A percentile compares a stretch with the other conserved stretches of the same genome.
phyloP scores from a whole-genome alignment of 225 moss, liverwort and hornwort genomes.

The Pleurozium schreberi region DNA sequence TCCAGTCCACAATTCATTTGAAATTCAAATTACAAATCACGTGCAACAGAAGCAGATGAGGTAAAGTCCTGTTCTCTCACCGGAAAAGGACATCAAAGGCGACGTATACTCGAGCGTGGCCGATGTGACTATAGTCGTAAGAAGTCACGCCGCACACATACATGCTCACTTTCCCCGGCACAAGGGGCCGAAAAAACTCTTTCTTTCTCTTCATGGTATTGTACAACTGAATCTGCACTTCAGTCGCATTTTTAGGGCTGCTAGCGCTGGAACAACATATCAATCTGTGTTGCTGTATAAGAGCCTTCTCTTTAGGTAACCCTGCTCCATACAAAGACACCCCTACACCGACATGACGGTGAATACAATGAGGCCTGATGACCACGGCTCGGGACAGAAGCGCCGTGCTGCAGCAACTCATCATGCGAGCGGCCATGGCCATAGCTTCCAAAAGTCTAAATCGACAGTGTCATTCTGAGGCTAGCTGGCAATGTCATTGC shows the following conservation, averaged over 20 bases:
- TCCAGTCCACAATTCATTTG: neutral
- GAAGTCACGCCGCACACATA: slow-evolving; percentile 97
- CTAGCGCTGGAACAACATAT: neutral
- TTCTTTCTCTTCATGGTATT: slow-evolving; percentile 92
- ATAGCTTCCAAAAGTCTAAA: neutral
- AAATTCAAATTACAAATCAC: neutral
- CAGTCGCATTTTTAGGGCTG: neutral
- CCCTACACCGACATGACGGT: neutral
- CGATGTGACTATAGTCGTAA: slow-evolving; percentile 95
- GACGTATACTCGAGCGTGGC: slow-evolving; percentile 95
- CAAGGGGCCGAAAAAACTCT: slow-evolving; percentile 60
- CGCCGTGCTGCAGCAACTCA: slow-evolving; percentile 17
- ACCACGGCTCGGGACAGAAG: neutral
- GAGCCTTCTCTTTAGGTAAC: neutral
- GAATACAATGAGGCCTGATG: neutral
- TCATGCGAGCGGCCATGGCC: slow-evolving; percentile 24
- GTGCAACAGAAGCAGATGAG: neutral
- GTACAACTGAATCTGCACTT: slow-evolving; percentile 57
- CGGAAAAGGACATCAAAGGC: slow-evolving; percentile 92
- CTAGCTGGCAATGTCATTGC: neutral
- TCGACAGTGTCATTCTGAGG: neutral
- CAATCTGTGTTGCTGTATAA: neutral
- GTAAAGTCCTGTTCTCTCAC: neutral
- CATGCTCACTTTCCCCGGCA: slow-evolving; percentile 93
- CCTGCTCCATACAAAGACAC: neutral